Base-by-base conservation (phyloP, 768 basidiomycete species). In the Serendipita indica region DNA sequence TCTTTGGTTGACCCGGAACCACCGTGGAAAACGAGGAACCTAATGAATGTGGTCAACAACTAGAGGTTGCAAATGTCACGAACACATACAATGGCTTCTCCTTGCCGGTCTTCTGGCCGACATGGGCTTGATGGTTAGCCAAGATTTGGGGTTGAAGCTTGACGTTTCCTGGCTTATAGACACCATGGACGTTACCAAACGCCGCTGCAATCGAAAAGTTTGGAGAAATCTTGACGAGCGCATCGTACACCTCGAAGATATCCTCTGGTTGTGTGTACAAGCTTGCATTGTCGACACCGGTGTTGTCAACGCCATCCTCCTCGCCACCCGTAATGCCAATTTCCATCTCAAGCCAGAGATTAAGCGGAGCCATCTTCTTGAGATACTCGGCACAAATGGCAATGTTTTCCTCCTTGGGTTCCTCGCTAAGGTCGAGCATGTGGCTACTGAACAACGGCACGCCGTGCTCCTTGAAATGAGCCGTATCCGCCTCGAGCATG, bases 301-400 rank as follows among this genome's bases (percentile, higher is more conserved):
- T 85, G 79, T 99, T 99, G 75, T 99, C 94, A 52, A 99, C 96
- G 69, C 96, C 94, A 68, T 98, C 96, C 71, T 99, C 96, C 72
- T 99, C 96, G 66, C 96, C 96, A 67, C 96, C 96, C 56, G 96
- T 99, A 73, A 99, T 98, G 68, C 96, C 96, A 70, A 99, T 99
- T 74, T 99, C 96, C 96, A 99, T 99, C 80, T 99, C 96, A 71
- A 99, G 89, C 90, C 90, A 99, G 62, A 89, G 74, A 57, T 88
- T 86, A 67, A 98, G 71, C 62, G 84, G 81, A 2, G 88, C 86
- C 91, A 98, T 87, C 69, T 89, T 89, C 74, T 83, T 78, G 73
- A 98, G 94, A 79, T 99, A 99, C 69, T 90, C 80, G 60, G 76
- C 90, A 71, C 96, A 98, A 57, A 77, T 89, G 39, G 77, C 83